Evolutionary conservation across 2,329 filamentous ascomycete genomes (phyloP).

Genomic region (Madurella fahalii): DNA sequence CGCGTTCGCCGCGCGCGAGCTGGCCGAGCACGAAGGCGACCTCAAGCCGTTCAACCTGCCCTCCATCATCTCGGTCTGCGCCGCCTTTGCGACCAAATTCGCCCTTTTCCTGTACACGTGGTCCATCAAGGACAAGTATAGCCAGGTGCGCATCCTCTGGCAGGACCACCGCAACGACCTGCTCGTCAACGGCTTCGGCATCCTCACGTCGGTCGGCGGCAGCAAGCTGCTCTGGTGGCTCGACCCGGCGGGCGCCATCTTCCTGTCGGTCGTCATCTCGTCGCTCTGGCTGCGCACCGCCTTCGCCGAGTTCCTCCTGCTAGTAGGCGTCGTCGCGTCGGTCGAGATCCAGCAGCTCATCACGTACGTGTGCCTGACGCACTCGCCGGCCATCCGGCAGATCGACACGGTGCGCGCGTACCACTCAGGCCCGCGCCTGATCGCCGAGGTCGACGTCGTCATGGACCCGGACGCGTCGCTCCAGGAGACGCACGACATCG

Average conservation of each 20-base stretch:
- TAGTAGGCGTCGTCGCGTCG: slow-evolving; percentile 85
- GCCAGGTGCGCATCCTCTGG: slow-evolving; percentile 88
- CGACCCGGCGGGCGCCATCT: slow-evolving; percentile 84
- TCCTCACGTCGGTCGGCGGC: slow-evolving; percentile 87
- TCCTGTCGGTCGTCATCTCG: slow-evolving; percentile 75
- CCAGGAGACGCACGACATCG: slow-evolving; percentile 81
- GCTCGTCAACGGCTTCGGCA: slow-evolving; percentile 91
- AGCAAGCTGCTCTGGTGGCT: slow-evolving; percentile 91
- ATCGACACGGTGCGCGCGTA: slow-evolving; percentile 96
- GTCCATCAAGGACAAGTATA: slow-evolving; percentile 84
- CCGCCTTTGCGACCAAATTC: slow-evolving; percentile 84
- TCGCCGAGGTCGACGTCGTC: slow-evolving; percentile 94
- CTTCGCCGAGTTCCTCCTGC: slow-evolving; percentile 81
- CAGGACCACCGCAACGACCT: slow-evolving; percentile 96
- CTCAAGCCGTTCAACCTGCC: slow-evolving; percentile 71
- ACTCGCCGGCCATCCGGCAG: slow-evolving; percentile 72
- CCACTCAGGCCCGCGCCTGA: slow-evolving; percentile 80
- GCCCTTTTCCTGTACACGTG: slow-evolving; percentile 86
- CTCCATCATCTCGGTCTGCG: slow-evolving; percentile 76
- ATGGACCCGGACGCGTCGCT: slow-evolving; percentile 76
- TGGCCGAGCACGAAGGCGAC: slow-evolving; percentile 50
- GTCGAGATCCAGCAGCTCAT: slow-evolving; percentile 87
- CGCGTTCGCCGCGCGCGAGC: slow-evolving; percentile 73
- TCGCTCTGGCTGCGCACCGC: slow-evolving; percentile 80
- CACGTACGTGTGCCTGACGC: slow-evolving; percentile 93